Conservation (phyloP, 306 rosid species). For the Vigna trinervia region DNA sequence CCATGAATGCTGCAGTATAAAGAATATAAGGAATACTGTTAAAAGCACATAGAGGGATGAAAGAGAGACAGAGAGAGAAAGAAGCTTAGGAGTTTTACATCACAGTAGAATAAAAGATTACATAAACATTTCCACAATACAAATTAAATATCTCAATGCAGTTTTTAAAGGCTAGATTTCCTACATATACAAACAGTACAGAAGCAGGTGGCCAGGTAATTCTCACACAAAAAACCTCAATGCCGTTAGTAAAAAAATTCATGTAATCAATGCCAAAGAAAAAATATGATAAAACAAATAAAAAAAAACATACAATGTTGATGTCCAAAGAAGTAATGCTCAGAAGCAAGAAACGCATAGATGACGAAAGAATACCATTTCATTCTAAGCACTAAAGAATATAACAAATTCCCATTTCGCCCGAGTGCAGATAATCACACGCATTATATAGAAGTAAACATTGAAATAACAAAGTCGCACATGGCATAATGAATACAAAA, state of each 20-base stretch:
- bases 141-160: not conserved
- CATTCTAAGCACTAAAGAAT: not conserved
- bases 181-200: no score
- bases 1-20: conserved; percentile 69
- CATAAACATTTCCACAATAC: not conserved
- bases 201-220: not conserved
- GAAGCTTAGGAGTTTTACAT: not conserved
- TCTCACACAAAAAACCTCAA: not conserved
- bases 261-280: not conserved
- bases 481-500: not conserved
- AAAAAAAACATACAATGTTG: not conserved
- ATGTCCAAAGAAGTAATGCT: not conserved
- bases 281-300: no score
- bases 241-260: not conserved
- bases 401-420: not conserved
- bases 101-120: not conserved
- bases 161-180: not conserved
- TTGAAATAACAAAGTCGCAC: not conserved
- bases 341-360: no score
- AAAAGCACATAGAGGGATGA: not conserved
- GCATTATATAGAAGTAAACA: not conserved
- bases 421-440: not conserved
- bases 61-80: not conserved
- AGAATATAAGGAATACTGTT: not conserved
- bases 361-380: not conserved